phyloP scores from a whole-genome alignment of 2,329 filamentous ascomycete species.

The Botrytis aclada region DNA sequence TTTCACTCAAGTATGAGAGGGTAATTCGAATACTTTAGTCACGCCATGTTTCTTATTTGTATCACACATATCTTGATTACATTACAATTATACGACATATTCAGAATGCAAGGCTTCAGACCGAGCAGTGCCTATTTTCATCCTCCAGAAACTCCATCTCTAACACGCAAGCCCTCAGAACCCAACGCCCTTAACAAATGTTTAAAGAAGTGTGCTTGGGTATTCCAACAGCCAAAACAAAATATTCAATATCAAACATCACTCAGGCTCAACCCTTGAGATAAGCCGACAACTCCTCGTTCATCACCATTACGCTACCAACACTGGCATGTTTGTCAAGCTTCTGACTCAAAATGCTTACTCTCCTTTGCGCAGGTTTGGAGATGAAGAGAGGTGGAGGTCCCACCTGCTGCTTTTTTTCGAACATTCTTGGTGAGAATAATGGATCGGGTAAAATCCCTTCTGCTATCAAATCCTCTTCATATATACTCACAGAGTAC shows the following conservation, averaged over 20 bases:
- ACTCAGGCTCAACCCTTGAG: background rate
- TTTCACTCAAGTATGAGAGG: background rate
- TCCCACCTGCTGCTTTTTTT: background rate
- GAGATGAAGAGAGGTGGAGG: background rate
- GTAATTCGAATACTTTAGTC: background rate
- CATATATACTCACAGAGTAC: slow-evolving; percentile 25
- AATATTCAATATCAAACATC: background rate
- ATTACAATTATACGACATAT: background rate
- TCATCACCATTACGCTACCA: background rate
- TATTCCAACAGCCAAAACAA: background rate
- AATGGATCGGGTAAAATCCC: background rate
- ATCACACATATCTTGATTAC: background rate
- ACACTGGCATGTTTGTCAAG: background rate
- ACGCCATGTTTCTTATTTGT: background rate
- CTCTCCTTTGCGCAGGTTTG: background rate
- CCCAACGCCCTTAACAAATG: background rate
- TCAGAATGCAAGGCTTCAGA: background rate
- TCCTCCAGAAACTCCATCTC: background rate
- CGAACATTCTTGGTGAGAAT: background rate
- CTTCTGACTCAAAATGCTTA: background rate
- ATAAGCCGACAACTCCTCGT: slow-evolving; percentile 6
- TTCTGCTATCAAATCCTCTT: slow-evolving; percentile 12
- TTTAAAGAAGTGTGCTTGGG: slow-evolving; percentile 2
- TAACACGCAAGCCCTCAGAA: background rate
- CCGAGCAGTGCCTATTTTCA: slow-evolving; percentile 1